Base-by-base conservation (phyloP, 257 asterid genomes). In the Ilex aquifolium region DNA sequence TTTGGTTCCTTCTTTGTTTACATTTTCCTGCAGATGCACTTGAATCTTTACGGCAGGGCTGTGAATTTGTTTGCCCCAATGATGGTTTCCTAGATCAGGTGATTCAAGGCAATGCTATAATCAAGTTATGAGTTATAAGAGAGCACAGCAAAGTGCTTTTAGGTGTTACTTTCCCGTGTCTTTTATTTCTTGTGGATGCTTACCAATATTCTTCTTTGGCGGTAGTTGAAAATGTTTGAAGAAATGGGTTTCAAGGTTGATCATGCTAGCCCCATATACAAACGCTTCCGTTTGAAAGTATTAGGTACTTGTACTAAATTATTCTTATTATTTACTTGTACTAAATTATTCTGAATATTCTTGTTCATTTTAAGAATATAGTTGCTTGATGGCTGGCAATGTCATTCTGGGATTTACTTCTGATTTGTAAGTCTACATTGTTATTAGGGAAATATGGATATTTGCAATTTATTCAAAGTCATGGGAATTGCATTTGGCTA, bases 81-180 rank as follows among this genome's bases (percentile, higher is more conserved):
- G 98, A 92, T 72, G 95, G 97, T 74, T 92, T 92, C 80, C 72
- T 87, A 72, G 98, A 92, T 62, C 98, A 92, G 97, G 98, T 92
- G 73, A 76, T 74, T 46, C 67, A 59, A 44, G 67, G 32, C 59
- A 51, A 53, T 53, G 30, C 54, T n/a, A 49, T 49, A 4, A 3
- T 12, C 14, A 11, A 15, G 5, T 11, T 49, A 49, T 6, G 54
- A 49, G 6, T 49, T 12, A 48, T 48, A 10, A 48, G 53, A 48
- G 2, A 48, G 53, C 48, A 40, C 44, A 57, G 68, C 65, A 54
- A 40, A 62, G 32, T 69, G 44, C 54, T 59, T 59, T 15, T 57
- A 16, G 48, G 50, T 54, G 56, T 68, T 44, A 32, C 64, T 51
- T 56, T 70, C 64, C 53, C 63, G 6, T 63, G 44, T 53, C 31